Evolutionary conservation across 176 grass and related monocot genomes (phyloP).

Genomic region (Puya raimondii): DNA sequence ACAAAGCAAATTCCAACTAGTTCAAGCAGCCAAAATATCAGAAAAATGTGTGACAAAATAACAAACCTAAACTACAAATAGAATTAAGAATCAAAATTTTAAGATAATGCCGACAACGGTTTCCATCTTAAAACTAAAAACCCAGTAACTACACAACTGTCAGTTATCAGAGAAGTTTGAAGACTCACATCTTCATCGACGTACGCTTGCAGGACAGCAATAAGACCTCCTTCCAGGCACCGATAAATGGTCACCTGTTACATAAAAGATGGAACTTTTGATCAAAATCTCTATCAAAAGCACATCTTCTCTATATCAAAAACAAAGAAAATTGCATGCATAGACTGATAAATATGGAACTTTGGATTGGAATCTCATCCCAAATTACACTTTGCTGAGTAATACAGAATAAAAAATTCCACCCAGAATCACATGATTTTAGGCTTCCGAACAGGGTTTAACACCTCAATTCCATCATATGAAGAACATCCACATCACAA

Average conservation of each 20-base stretch:
- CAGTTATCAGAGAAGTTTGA: too few relatives aligned
- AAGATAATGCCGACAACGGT: not conserved
- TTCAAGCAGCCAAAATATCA: not conserved
- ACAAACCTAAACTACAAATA: not conserved
- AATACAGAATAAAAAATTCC: not conserved
- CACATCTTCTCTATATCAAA: not conserved
- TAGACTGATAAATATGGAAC: not conserved
- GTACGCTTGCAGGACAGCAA: conserved; percentile 71
- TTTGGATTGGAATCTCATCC: conserved; percentile 1
- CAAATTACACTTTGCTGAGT: not conserved
- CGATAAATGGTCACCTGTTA: conserved; percentile 73
- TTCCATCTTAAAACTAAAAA: too few relatives aligned
- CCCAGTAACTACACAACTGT: too few relatives aligned
- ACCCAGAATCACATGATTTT: not conserved
- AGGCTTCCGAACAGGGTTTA: not conserved
- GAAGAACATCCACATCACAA: not conserved
- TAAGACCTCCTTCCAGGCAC: conserved; percentile 58
- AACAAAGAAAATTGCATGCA: not conserved
- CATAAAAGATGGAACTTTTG: conserved; percentile 12
- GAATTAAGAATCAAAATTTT: conserved; percentile 1
- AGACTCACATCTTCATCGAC: conserved; percentile 69
- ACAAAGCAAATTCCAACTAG: conserved; percentile 12
- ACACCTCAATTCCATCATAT: not conserved
- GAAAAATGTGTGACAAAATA: not conserved
- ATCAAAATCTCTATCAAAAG: not conserved